Base-by-base conservation (phyloP, 1,284 basidiomycete species). In the Cryptococcus maquisensis region DNA sequence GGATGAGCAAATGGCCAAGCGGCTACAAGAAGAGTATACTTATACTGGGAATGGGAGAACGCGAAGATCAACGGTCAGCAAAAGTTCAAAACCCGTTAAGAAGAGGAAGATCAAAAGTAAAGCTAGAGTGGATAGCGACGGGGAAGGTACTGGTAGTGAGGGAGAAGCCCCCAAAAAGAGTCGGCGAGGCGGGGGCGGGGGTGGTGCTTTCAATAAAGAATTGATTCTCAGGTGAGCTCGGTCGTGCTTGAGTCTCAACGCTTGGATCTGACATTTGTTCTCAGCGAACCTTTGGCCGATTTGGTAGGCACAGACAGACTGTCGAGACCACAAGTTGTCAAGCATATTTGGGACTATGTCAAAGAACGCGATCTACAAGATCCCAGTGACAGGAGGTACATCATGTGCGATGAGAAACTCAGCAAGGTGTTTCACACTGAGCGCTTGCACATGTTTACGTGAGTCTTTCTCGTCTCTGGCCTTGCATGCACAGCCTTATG, bases 291-390 rank as follows among this genome's bases (percentile, higher is more conserved):
- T 1, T 64, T 77, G 15, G 56, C 65, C 3, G 60, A 58, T 1
- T 60, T 76, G 15, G 57, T 71, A 8, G 67, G 67, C 16, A 69
- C 71, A 47, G 52, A 60, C 1, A 56, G 67, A 20, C 51, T 71
- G 23, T 79, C 79, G 5, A 70, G 80, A 37, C 79, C 79, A 3
- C 78, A 78, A 54, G 74, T 77, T 8, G 79, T 81, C 52, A 81
- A 81, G 66, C 70, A 77, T 54, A 75, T 81, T n/a, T 81, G 80
- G 80, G 78, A 65, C 10, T 79, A 81, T 60, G 76, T 81, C 65
- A 81, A 81, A 60, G 73, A 61, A 20, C 69, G 77, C 37, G 71
- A 75, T 44, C 65, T 81, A n/a, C 80, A 81, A 63, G 78, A 81
- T 62, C 74, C 75, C 39, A 57, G 49, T 26, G 80, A 81, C 65